These are phyloP conservation scores for Parathielavia hyrcaniae DNA, from an alignment of 495 filamentous ascomycete species.

Conservation along the genomic window DNA sequence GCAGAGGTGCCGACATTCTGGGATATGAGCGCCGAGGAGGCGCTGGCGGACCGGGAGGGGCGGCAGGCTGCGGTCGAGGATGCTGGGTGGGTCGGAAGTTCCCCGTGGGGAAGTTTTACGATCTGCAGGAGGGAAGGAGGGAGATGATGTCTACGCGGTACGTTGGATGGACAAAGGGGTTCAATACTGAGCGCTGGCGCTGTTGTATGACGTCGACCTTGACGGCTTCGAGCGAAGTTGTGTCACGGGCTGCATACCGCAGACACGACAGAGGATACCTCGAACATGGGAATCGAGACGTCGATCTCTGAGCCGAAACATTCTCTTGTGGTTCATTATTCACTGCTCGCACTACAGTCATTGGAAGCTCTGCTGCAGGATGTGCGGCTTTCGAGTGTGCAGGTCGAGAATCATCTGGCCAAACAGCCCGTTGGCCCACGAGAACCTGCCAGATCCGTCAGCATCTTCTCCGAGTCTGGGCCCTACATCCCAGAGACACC, in stretches of 20 bases:
- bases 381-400: slow-evolving; percentile 35
- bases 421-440: slow-evolving; percentile 65
- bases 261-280: not conserved
- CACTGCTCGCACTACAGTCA: not conserved
- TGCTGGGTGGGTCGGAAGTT: slow-evolving; percentile 26
- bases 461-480: not conserved
- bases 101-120: slow-evolving; percentile 26
- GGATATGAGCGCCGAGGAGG: slow-evolving; percentile 22
- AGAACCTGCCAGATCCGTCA: slow-evolving; percentile 46
- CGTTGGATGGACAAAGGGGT: not conserved
- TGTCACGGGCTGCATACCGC: not conserved
- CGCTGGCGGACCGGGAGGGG: slow-evolving; percentile 18
- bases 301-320: not conserved
- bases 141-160: not conserved
- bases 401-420: slow-evolving; percentile 60
- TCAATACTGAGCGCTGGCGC: not conserved
- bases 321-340: not conserved
- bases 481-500: not conserved
- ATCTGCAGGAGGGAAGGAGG: slow-evolving; percentile 16
- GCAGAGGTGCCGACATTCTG: slow-evolving; percentile 29
- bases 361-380: slow-evolving; percentile 39
- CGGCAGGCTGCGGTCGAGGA: slow-evolving; percentile 23
- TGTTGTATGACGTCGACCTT: too few relatives aligned
- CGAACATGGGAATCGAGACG: not conserved
- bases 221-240: too few relatives aligned